Evolutionary conservation across 805 yeast species (phyloP).

Genomic region (Yamadazyma kitorensis): DNA sequence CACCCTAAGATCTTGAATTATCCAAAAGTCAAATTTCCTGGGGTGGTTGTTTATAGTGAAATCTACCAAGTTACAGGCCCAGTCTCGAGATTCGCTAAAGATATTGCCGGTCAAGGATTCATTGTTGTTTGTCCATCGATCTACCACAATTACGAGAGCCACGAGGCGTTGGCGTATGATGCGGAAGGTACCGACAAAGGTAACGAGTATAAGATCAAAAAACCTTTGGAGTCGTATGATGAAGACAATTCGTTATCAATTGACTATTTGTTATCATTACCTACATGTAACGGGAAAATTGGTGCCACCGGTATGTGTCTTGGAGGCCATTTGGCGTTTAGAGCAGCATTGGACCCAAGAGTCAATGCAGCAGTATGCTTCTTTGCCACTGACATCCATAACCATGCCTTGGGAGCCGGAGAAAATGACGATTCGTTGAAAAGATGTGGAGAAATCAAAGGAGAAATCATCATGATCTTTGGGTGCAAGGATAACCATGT

Average conservation of each 20-base stretch:
- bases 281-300: slow-evolving; percentile 66
- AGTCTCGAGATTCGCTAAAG: slow-evolving; percentile 71
- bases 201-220: slow-evolving; percentile 60
- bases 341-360: slow-evolving; percentile 63
- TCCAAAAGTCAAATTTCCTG: slow-evolving; percentile 80
- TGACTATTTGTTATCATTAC: slow-evolving; percentile 55
- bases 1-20: slow-evolving; percentile 70
- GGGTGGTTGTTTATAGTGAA: slow-evolving; percentile 74
- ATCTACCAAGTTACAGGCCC: slow-evolving; percentile 84
- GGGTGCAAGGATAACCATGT: slow-evolving; percentile 82
- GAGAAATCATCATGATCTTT: slow-evolving; percentile 65
- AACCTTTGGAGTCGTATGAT: slow-evolving; percentile 69
- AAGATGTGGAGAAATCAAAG: slow-evolving; percentile 52
- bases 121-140: slow-evolving; percentile 78
- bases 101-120: slow-evolving; percentile 76
- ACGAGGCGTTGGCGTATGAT: slow-evolving; percentile 67
- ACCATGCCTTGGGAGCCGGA: slow-evolving; percentile 62
- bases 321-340: slow-evolving; percentile 78
- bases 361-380: slow-evolving; percentile 69
- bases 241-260: slow-evolving; percentile 66
- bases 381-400: slow-evolving; percentile 79
- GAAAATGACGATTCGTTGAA: slow-evolving; percentile 62
- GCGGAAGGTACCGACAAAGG: slow-evolving; percentile 74
- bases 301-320: slow-evolving; percentile 89
- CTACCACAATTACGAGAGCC: slow-evolving; percentile 68